Evolutionary conservation across 805 yeast genomes (phyloP).

Genomic region (Saturnispora besseyi): DNA sequence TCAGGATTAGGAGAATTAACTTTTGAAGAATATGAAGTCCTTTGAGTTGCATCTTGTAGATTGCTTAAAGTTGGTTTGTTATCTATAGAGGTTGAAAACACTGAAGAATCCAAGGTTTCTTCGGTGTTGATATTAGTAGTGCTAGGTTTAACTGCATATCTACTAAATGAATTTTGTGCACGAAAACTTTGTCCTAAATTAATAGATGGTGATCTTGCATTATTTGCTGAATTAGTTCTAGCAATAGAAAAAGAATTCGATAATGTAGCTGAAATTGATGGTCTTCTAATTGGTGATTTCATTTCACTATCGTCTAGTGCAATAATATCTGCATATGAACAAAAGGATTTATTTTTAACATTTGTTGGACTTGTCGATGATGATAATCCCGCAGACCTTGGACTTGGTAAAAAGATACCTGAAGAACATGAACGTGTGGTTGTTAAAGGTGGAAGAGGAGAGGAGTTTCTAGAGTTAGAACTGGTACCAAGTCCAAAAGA

Average conservation of each 20-base stretch:
- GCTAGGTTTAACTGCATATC: conserved; percentile 2
- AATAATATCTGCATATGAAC: conserved; percentile 74
- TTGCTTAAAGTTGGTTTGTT: conserved; percentile 12
- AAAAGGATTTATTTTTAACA: conserved; percentile 36
- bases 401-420: conserved; percentile 1
- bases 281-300: conserved; percentile 43
- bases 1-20: conserved; percentile 1
- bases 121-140: conserved; percentile 8
- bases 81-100: conserved; percentile 13
- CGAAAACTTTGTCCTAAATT: neutral
- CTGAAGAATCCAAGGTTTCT: neutral
- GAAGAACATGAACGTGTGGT: conserved; percentile 6
- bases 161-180: conserved; percentile 1
- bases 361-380: conserved; percentile 30
- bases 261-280: conserved; percentile 39
- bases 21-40: conserved; percentile 20
- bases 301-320: conserved; percentile 49
- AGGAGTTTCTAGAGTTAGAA: conserved; percentile 2
- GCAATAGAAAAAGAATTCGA: conserved; percentile 25
- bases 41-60: conserved; percentile 19
- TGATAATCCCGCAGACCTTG: conserved; percentile 1
- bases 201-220: conserved; percentile 15
- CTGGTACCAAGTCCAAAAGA: neutral
- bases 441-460: conserved; percentile 8
- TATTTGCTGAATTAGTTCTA: conserved; percentile 22